phyloP scores from a whole-genome alignment of 257 asterid genomes.

The Osmanthus fragrans region DNA sequence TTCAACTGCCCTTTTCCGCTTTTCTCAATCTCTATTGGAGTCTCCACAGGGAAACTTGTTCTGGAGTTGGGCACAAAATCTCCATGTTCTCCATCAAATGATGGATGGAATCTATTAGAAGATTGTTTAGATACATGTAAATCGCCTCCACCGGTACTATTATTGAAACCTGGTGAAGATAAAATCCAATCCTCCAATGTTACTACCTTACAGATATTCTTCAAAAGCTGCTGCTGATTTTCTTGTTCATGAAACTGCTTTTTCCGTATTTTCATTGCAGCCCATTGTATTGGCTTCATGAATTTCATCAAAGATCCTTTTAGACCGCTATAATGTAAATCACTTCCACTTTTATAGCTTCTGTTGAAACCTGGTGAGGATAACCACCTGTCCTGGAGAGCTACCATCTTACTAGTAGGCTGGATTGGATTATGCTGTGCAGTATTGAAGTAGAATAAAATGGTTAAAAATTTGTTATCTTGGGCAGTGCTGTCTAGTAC shows the following conservation, averaged over 20 bases:
- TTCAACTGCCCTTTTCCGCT: constrained; percentile 9
- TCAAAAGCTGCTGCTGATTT: constrained; percentile 2
- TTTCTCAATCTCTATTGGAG: not conserved
- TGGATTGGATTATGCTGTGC: not conserved
- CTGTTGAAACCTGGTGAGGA: constrained; percentile 36
- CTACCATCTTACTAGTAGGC: not conserved
- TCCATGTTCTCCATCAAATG: constrained; percentile 24
- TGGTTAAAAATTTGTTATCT: not conserved
- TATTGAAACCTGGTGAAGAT: constrained; percentile 35
- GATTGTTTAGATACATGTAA: constrained; percentile 21
- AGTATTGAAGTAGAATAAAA: not conserved
- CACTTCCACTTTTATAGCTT: not conserved
- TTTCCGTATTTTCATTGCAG: constrained; percentile 23
- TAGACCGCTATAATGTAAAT: not conserved
- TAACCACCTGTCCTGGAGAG: constrained; percentile 42
- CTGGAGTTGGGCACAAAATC: not conserved
- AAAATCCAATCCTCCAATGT: constrained; percentile 45
- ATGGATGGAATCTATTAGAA: constrained; percentile 41
- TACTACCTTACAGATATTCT: constrained; percentile 5
- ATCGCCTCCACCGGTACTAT: not conserved
- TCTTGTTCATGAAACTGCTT: constrained; percentile 16
- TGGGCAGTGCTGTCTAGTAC: not conserved
- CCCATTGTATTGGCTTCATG: constrained; percentile 34
- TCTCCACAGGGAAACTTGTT: not conserved
- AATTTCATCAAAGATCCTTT: constrained; percentile 19